phyloP scores from a whole-genome alignment of 2,329 filamentous ascomycete genomes.

The Colletotrichum sp. region DNA sequence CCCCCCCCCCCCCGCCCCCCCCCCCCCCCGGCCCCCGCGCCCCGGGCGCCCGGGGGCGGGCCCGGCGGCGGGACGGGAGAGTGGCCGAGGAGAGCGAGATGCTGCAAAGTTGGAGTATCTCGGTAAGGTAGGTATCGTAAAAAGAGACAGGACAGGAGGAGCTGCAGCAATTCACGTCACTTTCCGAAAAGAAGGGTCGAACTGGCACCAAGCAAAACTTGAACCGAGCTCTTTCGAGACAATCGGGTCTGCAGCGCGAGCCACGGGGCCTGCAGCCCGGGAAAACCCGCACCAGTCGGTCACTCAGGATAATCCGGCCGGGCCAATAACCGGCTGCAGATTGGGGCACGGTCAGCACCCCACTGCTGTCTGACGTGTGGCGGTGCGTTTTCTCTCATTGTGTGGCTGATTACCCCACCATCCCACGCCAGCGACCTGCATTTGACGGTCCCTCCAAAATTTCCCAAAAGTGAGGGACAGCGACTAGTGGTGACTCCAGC shows the following conservation, averaged over 20 bases:
- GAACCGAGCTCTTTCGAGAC: slow-evolving; percentile 23
- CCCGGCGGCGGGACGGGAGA: no score
- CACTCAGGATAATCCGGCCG: slow-evolving; percentile 2
- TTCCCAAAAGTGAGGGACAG: background rate
- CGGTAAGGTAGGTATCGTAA: background rate
- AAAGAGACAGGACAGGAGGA: background rate
- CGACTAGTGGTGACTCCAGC: background rate
- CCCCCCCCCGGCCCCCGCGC: no score
- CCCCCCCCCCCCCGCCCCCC: no score
- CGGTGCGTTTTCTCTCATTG: background rate
- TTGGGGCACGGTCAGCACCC: background rate
- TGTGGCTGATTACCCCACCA: slow-evolving; percentile 21
- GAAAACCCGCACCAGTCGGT: slow-evolving; percentile 23
- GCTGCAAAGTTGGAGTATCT: background rate
- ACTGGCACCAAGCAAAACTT: slow-evolving; percentile 21
- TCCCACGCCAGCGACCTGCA: background rate
- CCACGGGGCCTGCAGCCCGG: slow-evolving; percentile 19
- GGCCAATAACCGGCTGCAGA: background rate
- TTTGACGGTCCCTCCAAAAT: slow-evolving; percentile 15
- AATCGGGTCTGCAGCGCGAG: slow-evolving; percentile 21
- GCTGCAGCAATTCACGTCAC: slow-evolving; percentile 22
- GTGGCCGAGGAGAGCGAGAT: background rate
- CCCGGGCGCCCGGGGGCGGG: no score
- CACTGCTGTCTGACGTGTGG: background rate
- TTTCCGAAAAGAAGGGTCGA: slow-evolving; percentile 22